Evolutionary conservation across 2,329 filamentous ascomycete species (phyloP).

Genomic region (Colletotrichum orbiculare): DNA sequence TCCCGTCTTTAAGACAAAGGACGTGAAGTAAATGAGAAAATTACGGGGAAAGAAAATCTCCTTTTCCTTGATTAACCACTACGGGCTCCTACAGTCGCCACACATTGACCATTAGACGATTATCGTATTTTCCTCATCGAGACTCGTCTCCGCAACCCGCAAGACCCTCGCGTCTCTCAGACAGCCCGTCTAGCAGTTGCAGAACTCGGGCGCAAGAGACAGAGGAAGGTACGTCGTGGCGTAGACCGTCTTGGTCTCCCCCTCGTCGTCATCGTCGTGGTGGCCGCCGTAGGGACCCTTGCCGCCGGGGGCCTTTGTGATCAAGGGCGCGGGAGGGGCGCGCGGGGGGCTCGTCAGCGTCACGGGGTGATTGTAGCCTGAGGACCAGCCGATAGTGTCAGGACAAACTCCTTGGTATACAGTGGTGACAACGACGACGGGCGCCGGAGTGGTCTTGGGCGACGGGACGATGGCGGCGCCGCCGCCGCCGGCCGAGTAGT

Average conservation of each 20-base stretch:
- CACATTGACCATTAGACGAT: not conserved
- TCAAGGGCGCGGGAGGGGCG: conserved; percentile 15
- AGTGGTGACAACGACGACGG: conserved; percentile 21
- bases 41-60: no score
- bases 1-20: no score
- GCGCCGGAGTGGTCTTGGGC: conserved; percentile 22
- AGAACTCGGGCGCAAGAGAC: conserved; percentile 24
- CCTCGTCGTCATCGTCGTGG: conserved; percentile 15
- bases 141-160: not conserved
- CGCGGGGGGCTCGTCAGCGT: conserved; percentile 30
- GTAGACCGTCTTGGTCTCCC: conserved; percentile 29
- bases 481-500: conserved; percentile 8
- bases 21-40: no score
- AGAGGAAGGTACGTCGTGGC: conserved; percentile 32
- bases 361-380: conserved; percentile 35
- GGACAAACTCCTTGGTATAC: conserved; percentile 32
- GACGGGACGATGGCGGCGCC: not conserved
- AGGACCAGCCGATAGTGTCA: conserved; percentile 34
- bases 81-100: not conserved
- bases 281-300: conserved; percentile 3
- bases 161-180: not conserved
- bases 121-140: no score
- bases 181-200: conserved; percentile 15
- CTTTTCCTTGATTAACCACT: no score
- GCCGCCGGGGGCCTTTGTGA: conserved; percentile 16